Base-by-base conservation (phyloP, 1,284 basidiomycete genomes). In the Coniferiporia sulphurascens region DNA sequence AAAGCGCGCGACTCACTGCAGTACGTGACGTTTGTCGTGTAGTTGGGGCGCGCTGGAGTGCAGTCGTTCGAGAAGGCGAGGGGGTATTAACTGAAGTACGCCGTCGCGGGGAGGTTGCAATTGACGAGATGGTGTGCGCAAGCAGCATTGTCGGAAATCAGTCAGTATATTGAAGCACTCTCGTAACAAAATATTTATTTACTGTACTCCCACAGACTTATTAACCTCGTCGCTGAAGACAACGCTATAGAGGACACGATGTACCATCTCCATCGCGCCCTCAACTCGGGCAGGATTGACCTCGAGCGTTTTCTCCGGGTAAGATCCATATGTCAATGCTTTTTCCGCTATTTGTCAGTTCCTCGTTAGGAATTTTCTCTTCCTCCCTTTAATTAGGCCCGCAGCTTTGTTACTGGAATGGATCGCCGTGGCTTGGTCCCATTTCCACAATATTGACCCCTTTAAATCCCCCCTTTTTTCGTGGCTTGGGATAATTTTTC, bases 191-290 rank as follows among this genome's bases (percentile, higher is more conserved):
- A 27, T 27, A 22, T 60, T 48, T 32, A 53, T 35, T 52, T 27
- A 27, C 27, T 51, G 13, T 41, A 46, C 19, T 32, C 49, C 21
- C 49, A 17, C 69, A 98, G 95, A 73, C 77, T 99, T 22, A 85
- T 98, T 65, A 93, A 97, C 70, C 80, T 99, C 21, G 88, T 98
- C 6, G 95, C 97, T n/a, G 97, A 99, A 72, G 97, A 99, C 72
- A 95, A 95, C 67, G 95, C 96, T 0, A 93, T 99, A 67, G 95
- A 98, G 72, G 97, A 99, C 73, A 96, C 96, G 27, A 89, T 98
- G 62, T 99, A 98, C 74, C 95, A 99, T 71, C 82, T 99, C 55
- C 93, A 95, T 59, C 84, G 95, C 59, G 96, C 95, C 2, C 78
- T 99, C 64, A 96, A 96, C 69, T 81, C 90, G 48, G 95, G 96